phyloP scores from a whole-genome alignment of 768 basidiomycete genomes.

The Boletus patriciae region DNA sequence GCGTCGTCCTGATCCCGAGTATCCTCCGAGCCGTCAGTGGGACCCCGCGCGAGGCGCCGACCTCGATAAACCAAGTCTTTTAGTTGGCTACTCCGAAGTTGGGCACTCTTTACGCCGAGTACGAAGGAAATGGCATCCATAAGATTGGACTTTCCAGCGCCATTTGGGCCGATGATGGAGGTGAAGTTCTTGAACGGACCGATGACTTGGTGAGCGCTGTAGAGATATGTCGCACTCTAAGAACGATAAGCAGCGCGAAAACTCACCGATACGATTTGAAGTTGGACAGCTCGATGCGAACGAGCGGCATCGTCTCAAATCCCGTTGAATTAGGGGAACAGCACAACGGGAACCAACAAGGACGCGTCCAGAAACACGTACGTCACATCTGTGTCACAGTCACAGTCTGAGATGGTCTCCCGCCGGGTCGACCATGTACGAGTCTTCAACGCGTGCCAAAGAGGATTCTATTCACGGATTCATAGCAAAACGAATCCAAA shows the following conservation, averaged over 20 bases:
- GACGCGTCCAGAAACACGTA: conserved; percentile 27
- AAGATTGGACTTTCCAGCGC: conserved; percentile 96
- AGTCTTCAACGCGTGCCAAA: neutral
- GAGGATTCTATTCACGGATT: neutral
- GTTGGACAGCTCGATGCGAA: conserved; percentile 88
- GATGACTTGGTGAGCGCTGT: conserved; percentile 77
- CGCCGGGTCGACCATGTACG: no score
- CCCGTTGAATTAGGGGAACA: conserved; percentile 23
- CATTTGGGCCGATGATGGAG: conserved; percentile 97
- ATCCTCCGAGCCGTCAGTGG: conserved; percentile 43
- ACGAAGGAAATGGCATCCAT: conserved; percentile 99
- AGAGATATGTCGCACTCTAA: conserved; percentile 5
- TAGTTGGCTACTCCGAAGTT: conserved; percentile 88
- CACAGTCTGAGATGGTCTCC: conserved; percentile 7
- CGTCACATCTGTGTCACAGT: conserved; percentile 27
- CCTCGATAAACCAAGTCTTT: conserved; percentile 97
- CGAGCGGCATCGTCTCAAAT: conserved; percentile 61
- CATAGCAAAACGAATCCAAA: neutral
- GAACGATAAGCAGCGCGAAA: neutral
- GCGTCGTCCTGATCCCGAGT: conserved; percentile 46
- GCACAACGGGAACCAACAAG: conserved; percentile 13
- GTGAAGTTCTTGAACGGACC: conserved; percentile 94
- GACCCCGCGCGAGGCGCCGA: conserved; percentile 58
- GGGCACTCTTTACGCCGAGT: conserved; percentile 91
- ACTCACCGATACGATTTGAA: conserved; percentile 91